Conservation (phyloP, 2,329 filamentous ascomycete species). For the Sphaerulina musiva region DNA sequence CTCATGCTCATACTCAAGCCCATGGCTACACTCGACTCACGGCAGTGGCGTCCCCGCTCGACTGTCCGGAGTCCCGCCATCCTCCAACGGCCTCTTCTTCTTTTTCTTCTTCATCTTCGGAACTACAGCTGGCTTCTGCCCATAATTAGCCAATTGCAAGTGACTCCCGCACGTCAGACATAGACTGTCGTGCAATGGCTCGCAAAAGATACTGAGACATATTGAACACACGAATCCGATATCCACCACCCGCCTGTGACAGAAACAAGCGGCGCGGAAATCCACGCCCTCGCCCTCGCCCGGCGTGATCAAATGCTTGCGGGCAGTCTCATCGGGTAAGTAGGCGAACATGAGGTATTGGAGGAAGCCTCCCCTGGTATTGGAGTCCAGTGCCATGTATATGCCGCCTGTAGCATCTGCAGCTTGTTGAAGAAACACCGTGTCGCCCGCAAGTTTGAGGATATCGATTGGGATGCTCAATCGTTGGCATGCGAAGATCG, state of each 20-base stretch:
- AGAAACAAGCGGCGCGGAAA: conserved; percentile 97
- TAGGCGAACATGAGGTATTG: conserved; percentile 95
- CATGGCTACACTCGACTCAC: not conserved
- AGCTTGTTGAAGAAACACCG: conserved; percentile 91
- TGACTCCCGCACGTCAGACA: conserved; percentile 80
- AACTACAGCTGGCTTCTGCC: conserved; percentile 68
- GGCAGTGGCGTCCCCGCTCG: conserved; percentile 28
- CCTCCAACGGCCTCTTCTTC: conserved; percentile 44
- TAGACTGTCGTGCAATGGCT: conserved; percentile 55
- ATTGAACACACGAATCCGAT: conserved; percentile 94
- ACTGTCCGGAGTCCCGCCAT: conserved; percentile 27
- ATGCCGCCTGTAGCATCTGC: conserved; percentile 65
- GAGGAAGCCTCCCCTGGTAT: conserved; percentile 55
- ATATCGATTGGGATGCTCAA: conserved; percentile 87
- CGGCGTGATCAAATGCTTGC: conserved; percentile 65
- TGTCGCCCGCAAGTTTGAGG: conserved; percentile 73
- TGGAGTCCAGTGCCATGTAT: conserved; percentile 51
- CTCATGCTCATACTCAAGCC: too few relatives aligned
- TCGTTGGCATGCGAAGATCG: conserved; percentile 89
- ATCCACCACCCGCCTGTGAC: conserved; percentile 83
- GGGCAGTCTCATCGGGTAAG: conserved; percentile 61
- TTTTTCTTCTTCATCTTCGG: conserved; percentile 66
- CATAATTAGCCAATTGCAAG: conserved; percentile 69
- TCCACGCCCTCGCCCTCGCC: conserved; percentile 76
- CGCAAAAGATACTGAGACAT: conserved; percentile 89